Evolutionary conservation across 2,329 filamentous ascomycete species (phyloP), one percentile per base, ranked within the genome.

Genomic region (Penicillium sp.): DNA sequence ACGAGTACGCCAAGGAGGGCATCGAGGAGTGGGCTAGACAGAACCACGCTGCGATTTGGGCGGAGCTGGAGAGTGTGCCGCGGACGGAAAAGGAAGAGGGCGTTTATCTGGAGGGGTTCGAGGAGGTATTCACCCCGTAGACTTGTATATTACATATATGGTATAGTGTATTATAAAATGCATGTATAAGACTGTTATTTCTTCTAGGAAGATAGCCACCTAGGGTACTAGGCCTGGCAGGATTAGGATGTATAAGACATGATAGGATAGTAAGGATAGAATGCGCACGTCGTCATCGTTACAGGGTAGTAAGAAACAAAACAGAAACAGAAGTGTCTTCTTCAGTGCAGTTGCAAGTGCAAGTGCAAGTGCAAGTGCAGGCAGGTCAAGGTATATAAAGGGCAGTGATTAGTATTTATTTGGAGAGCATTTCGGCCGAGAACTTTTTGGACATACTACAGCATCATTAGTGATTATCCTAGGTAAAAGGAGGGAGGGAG

Each of bases 21-120:
- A 87, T 95, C 56, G 86, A 91, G 68, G 76, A 80, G 16, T 96
- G 91, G 91, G 88, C 88, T 2, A 81, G 81, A 63, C 72, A 81
- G 49, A 79, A 81, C 45, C 91, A 90, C 70, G 85, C 88, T 0
- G 77, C 82, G 9, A 74, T 83, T 5, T 96, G 91, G 91, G 75
- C 74, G 11, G 79, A 86, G 62, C 70, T 96, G 59, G 80, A 83
- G 63, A 77, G 77, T 61, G 58, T 63, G 12, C 61, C 65, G 23
- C 68, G 69, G 47, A 66, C 60, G 5, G 70, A 73, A 42, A 60
- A 67, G 35, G 71, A 73, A 53, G 68, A 72, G 20, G 71, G 70
- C 0, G 51, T 56, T 38, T 63, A 64, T 49, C 71, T 73, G 49
- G 65, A 70, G 20, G 64, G 63, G 30, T 67, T 69, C 42, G 51